These are phyloP conservation scores for Metschnikowia lochheadii DNA, from an alignment of 805 yeast species.

Conservation along the genomic window DNA sequence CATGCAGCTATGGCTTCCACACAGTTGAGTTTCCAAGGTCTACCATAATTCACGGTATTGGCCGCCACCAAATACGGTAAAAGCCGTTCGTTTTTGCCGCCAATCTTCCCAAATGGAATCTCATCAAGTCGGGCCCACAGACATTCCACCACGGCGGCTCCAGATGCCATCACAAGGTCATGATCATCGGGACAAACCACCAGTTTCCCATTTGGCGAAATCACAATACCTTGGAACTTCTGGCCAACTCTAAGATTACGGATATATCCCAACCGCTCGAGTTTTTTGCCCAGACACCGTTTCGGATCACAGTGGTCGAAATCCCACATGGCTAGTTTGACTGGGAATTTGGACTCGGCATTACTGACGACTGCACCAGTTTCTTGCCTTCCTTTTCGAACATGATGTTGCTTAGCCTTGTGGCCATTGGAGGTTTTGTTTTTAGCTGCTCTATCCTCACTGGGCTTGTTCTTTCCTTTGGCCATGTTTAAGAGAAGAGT, in stretches of 20 bases:
- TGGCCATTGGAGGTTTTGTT: slow-evolving; percentile 51
- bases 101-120: slow-evolving; percentile 89
- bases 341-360: slow-evolving; percentile 52
- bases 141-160: slow-evolving; percentile 98
- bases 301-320: slow-evolving; percentile 98
- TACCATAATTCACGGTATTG: slow-evolving; percentile 93
- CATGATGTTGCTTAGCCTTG: slow-evolving; percentile 50
- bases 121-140: slow-evolving; percentile 98
- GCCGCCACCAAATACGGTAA: slow-evolving; percentile 94
- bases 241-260: slow-evolving; percentile 83
- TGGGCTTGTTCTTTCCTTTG: slow-evolving; percentile 52
- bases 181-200: slow-evolving; percentile 88
- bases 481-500: slow-evolving; percentile 33
- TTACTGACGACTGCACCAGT: slow-evolving; percentile 21
- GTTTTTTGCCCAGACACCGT: slow-evolving; percentile 91
- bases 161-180: slow-evolving; percentile 69
- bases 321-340: slow-evolving; percentile 97
- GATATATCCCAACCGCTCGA: slow-evolving; percentile 84
- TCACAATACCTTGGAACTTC: slow-evolving; percentile 85
- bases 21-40: slow-evolving; percentile 93
- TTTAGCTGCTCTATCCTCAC: slow-evolving; percentile 37
- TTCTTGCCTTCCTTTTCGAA: slow-evolving; percentile 35
- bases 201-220: slow-evolving; percentile 86
- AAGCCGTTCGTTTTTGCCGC: slow-evolving; percentile 83
- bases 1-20: slow-evolving; percentile 98